Base-by-base conservation (phyloP, 169 alveolate species). In the Perkinsus marinus region DNA sequence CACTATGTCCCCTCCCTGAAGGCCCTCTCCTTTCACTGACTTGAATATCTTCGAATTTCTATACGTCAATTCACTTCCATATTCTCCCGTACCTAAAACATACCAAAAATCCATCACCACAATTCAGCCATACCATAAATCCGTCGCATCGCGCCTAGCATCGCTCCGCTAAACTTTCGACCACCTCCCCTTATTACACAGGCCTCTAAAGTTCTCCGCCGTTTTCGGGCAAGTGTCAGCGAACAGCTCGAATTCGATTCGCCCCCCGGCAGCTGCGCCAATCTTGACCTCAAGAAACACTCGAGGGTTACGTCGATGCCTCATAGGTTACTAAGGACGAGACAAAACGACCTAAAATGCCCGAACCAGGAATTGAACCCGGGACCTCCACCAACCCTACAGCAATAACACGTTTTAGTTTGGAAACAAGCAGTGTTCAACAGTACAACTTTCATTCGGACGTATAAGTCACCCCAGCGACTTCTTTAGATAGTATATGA, bases 121-220 rank as follows among this genome's bases (percentile, higher is more conserved):
- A n/a, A 43, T 43, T 43, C 68, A 17, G 9, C 17, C 17, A 9
- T 43, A 17, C 17, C 17, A 43, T 43, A 17, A 10, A 10, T 9
- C 68, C 68, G 26, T 43, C 68, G 9, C 68, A 43, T 43, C 68
- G 68, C 17, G 17, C 79, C 79, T 57, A 13, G 34, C 34, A 13
- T 57, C 46, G 46, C 46, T 41, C 46, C 46, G 46, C 46, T 57
- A 57, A 19, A 16, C 0, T 26, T 57, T 13, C 22, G 9, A 13
- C 79, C 79, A 57, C 22, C 89, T 92, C 34, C 93, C 95, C 79
- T 96, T 96, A 39, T 92, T 92, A 90, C 96, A 94, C 36, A 95
- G 93, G 68, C 93, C 79, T 94, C 95, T 93, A 92, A 95, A 95
- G 69, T 95, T 95, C 91, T 94, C 95, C n/a, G 95, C 93, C 0